A percentile compares a stretch with the other conserved stretches of the same genome.
Evolutionary conservation across 805 yeast species (phyloP).

Genomic region (Yamadazyma akitaensis): DNA sequence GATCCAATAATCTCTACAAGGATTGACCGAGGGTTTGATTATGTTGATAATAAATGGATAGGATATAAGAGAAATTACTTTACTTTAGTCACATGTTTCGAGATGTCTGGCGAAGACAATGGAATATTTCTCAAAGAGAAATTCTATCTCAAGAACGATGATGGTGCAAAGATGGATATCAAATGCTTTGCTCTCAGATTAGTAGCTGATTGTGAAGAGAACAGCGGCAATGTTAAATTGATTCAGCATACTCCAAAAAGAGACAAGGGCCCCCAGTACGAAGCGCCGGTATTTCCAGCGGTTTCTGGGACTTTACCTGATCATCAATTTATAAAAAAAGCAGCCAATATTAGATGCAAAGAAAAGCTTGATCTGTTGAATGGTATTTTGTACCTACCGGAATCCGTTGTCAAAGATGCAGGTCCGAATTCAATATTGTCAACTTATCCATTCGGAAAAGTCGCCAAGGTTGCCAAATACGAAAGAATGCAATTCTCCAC

Average conservation of each 20-base stretch:
- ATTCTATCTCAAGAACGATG: slow-evolving; percentile 27
- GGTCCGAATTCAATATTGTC: slow-evolving; percentile 24
- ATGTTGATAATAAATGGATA: slow-evolving; percentile 52
- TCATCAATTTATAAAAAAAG: slow-evolving; percentile 52
- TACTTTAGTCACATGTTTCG: slow-evolving; percentile 56
- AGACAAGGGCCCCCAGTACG: slow-evolving; percentile 65
- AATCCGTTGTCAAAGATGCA: background rate
- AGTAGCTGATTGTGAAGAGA: slow-evolving; percentile 52
- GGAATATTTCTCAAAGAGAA: slow-evolving; percentile 29
- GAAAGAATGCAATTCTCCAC: slow-evolving; percentile 69
- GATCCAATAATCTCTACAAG: slow-evolving; percentile 48
- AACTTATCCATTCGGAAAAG: slow-evolving; percentile 47
- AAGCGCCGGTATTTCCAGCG: slow-evolving; percentile 54
- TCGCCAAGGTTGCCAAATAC: slow-evolving; percentile 59
- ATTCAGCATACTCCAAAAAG: slow-evolving; percentile 75
- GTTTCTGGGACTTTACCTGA: slow-evolving; percentile 58
- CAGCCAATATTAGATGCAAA: slow-evolving; percentile 59
- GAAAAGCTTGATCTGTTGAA: slow-evolving; percentile 52
- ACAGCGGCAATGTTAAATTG: slow-evolving; percentile 41
- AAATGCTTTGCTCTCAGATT: slow-evolving; percentile 53
- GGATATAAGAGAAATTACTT: slow-evolving; percentile 72
- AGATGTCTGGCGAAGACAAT: slow-evolving; percentile 21
- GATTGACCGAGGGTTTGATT: slow-evolving; percentile 64
- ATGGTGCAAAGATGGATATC: slow-evolving; percentile 21
- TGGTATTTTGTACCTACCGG: slow-evolving; percentile 43